Percentiles rank a stretch among this genome's conserved stretches.
Conservation (phyloP, 2,329 filamentous ascomycete species). For the Boeremia exigua region DNA sequence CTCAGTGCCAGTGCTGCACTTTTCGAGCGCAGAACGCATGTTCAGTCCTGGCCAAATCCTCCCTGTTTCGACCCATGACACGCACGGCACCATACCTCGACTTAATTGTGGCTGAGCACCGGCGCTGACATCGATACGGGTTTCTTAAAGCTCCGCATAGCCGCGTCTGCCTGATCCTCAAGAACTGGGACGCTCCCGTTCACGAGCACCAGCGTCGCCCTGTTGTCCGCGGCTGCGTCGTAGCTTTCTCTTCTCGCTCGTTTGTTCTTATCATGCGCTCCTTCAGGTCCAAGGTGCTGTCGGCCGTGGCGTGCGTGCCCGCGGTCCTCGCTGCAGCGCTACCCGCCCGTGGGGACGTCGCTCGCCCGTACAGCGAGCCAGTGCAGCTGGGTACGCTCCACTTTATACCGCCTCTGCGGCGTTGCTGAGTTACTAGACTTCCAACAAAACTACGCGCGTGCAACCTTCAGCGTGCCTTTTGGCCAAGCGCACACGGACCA, state of each 20-base stretch:
- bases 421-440: slow-evolving; percentile 41
- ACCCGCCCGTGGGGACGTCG: slow-evolving; percentile 22
- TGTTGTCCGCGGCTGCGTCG: slow-evolving; percentile 17
- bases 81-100: not conserved
- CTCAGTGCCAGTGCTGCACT: not conserved
- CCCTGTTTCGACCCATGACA: not conserved
- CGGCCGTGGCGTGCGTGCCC: slow-evolving; percentile 38
- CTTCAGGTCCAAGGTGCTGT: slow-evolving; percentile 41
- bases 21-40: too few species aligned
- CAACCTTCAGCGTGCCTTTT: slow-evolving; percentile 53
- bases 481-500: slow-evolving; percentile 45
- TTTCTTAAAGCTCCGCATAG: slow-evolving; percentile 14
- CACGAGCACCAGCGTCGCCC: slow-evolving; percentile 1
- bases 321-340: slow-evolving; percentile 37
- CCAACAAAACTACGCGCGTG: slow-evolving; percentile 46
- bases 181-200: slow-evolving; percentile 9
- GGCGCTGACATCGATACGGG: slow-evolving; percentile 22
- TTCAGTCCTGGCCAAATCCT: too few species aligned
- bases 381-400: slow-evolving; percentile 39
- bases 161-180: slow-evolving; percentile 21
- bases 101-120: slow-evolving; percentile 25
- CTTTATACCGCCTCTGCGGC: not conserved
- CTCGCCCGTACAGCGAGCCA: slow-evolving; percentile 28
- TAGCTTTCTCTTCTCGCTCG: slow-evolving; percentile 13
- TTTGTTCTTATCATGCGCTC: slow-evolving; percentile 34